Conservation (phyloP, 1,284 basidiomycete species). For the Takashimella koratensis region DNA sequence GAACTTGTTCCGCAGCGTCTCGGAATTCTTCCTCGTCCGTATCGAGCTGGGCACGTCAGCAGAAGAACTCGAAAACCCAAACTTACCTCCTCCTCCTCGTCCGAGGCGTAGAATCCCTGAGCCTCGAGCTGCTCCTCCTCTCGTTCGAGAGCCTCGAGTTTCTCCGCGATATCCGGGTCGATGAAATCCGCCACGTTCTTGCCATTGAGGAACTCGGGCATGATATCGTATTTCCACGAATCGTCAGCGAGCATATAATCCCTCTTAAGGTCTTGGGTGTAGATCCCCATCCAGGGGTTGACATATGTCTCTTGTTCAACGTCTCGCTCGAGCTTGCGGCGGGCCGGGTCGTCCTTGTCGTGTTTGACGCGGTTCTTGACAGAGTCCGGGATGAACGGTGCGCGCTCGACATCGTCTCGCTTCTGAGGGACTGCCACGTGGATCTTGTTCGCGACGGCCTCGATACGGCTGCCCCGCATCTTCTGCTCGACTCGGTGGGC, state of each 20-base stretch:
- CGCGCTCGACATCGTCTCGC: slow-evolving; percentile 76
- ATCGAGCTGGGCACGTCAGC: slow-evolving; percentile 59
- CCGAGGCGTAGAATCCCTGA: slow-evolving; percentile 91
- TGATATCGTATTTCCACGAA: slow-evolving; percentile 92
- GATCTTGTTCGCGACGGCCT: slow-evolving; percentile 84
- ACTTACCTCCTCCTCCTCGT: slow-evolving; percentile 72
- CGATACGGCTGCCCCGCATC: slow-evolving; percentile 88
- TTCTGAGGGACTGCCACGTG: slow-evolving; percentile 87
- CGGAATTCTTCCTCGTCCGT: slow-evolving; percentile 83
- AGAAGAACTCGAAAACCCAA: background rate
- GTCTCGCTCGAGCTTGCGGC: slow-evolving; percentile 68
- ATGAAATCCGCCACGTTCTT: slow-evolving; percentile 99
- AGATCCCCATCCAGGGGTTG: slow-evolving; percentile 83
- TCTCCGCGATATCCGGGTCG: slow-evolving; percentile 96
- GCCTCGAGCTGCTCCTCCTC: slow-evolving; percentile 92
- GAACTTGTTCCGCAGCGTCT: slow-evolving; percentile 65
- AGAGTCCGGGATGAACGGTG: slow-evolving; percentile 79
- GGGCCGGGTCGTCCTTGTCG: slow-evolving; percentile 76
- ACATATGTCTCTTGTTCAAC: slow-evolving; percentile 61
- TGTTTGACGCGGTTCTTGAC: slow-evolving; percentile 73
- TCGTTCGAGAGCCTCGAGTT: slow-evolving; percentile 92
- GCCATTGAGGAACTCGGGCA: slow-evolving; percentile 96
- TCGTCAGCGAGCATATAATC: slow-evolving; percentile 80
- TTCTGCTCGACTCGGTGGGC: slow-evolving; percentile 89
- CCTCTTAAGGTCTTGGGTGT: slow-evolving; percentile 85